Conservation (phyloP, 768 basidiomycete genomes). For the Ephemerocybe angulata region DNA sequence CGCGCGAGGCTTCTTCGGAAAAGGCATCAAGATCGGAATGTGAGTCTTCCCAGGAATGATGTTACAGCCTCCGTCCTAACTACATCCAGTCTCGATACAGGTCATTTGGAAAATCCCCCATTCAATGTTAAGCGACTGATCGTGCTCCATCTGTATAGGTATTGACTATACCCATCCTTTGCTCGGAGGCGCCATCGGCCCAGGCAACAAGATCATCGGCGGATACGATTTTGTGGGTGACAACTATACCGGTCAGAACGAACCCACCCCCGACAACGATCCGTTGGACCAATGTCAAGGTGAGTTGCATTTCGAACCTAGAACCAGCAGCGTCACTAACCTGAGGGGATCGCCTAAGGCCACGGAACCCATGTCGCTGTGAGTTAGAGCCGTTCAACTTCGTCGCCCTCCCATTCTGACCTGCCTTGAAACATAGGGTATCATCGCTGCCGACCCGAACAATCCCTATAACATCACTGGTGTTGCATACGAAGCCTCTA, state of each 20-base stretch:
- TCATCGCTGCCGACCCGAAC: slow-evolving; percentile 57
- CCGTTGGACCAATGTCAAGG: slow-evolving; percentile 51
- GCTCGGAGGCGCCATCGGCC: slow-evolving; percentile 53
- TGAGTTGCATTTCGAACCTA: slow-evolving; percentile 12
- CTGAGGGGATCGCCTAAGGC: slow-evolving; percentile 16
- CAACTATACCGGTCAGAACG: slow-evolving; percentile 44
- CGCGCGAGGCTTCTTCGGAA: slow-evolving; percentile 56
- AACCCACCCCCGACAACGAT: slow-evolving; percentile 47
- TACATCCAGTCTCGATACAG: slow-evolving; percentile 47
- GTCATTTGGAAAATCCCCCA: slow-evolving; percentile 14
- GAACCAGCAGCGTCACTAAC: not conserved
- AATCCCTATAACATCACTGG: slow-evolving; percentile 68
- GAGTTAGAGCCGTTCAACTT: slow-evolving; percentile 16
- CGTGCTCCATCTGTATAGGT: slow-evolving; percentile 19
- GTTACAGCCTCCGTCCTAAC: not conserved
- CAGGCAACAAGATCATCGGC: slow-evolving; percentile 49
- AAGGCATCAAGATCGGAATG: slow-evolving; percentile 67
- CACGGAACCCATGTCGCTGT: slow-evolving; percentile 59
- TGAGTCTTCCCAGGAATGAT: slow-evolving; percentile 15
- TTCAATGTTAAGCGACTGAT: not conserved
- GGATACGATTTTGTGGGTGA: slow-evolving; percentile 61
- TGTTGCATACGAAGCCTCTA: slow-evolving; percentile 58
- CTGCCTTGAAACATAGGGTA: slow-evolving; percentile 35
- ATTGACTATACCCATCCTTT: slow-evolving; percentile 55
- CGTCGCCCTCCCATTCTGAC: slow-evolving; percentile 14